Base-by-base conservation (phyloP, 148 eudicot genomes). In the Vaccinium corymbosum region DNA sequence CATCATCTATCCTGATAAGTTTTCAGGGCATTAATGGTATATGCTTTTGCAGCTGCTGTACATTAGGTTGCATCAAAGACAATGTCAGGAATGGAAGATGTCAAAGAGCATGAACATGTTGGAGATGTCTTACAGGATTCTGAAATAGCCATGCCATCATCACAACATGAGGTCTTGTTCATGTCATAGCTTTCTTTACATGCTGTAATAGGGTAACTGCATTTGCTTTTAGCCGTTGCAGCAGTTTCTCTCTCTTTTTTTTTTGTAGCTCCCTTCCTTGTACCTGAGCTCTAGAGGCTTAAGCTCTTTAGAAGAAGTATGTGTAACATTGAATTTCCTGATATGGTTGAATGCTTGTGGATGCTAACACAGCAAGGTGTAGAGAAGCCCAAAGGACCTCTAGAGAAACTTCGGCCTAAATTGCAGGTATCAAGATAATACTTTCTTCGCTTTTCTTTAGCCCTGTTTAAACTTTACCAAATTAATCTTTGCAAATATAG, bases 321-420 rank as follows among this genome's bases (percentile, higher is more conserved):
- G 48, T 32, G 57, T 56, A 25, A 25, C 3, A 25, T 4, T 62
- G 13, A 35, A 27, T 25, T 50, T 27, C 49, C 72, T 85, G 53
- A 85, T 29, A 15, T 2, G n/a, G 27, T 80, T 74, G 22, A 56
- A 29, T 66, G 14, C 51, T 83, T 72, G 80, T 72, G 73, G 76
- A 42, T 83, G 79, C 80, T 77, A 62, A 83, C 93, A 96, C 93
- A 96, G 99, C 99, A 96, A 92, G 99, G 98, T 77, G 94, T 46
- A 78, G 91, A 88, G 83, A 96, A 96, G 92, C 97, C 98, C 56
- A 96, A 96, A 87, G 98, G 98, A 85, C 98, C 98, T 20, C 98
- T 96, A 4, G 94, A 96, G 91, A 95, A 93, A 85, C 97, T 96
- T 86, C 94, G 98, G 80, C 98, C 98, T 62, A 96, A 96, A 89